These are phyloP conservation scores for Fusarium nisikadoi DNA, from an alignment of 2,329 filamentous ascomycete species.

Conservation along the genomic window DNA sequence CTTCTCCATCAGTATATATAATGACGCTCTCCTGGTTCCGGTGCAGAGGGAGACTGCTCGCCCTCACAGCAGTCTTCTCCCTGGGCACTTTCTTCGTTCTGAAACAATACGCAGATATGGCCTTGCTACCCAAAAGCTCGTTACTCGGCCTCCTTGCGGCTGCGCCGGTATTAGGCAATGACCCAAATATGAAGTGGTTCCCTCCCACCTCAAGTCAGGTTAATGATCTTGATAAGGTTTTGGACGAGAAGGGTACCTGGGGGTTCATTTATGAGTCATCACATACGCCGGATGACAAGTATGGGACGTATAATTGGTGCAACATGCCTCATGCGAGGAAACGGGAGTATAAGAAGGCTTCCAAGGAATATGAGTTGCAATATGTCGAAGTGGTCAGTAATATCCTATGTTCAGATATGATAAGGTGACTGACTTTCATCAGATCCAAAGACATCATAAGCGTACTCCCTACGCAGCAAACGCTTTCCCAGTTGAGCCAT, in stretches of 20 bases:
- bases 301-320: slow-evolving; percentile 81
- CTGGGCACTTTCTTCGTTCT: slow-evolving; percentile 7
- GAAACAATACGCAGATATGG: slow-evolving; percentile 26
- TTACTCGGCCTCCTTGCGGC: slow-evolving; percentile 29
- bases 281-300: slow-evolving; percentile 62
- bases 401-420: fast-evolving
- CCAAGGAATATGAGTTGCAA: slow-evolving; percentile 68
- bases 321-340: slow-evolving; percentile 87
- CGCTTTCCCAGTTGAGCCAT: slow-evolving; percentile 77
- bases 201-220: slow-evolving; percentile 64
- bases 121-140: slow-evolving; percentile 13
- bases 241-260: slow-evolving; percentile 71
- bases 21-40: slow-evolving; percentile 28
- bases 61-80: slow-evolving; percentile 8
- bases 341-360: slow-evolving; percentile 68
- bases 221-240: slow-evolving; percentile 68
- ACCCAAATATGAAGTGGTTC: slow-evolving; percentile 65
- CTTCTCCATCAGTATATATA: neutral
- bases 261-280: slow-evolving; percentile 81
- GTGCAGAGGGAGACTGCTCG: slow-evolving; percentile 3
- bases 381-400: slow-evolving; percentile 78
- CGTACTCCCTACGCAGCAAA: slow-evolving; percentile 83
- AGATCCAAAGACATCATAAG: slow-evolving; percentile 87
- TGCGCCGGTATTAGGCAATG: slow-evolving; percentile 14
- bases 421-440: neutral